Conservation (phyloP, 192 early-diverging fungal species). For the Rhizophlyctis rosea region DNA sequence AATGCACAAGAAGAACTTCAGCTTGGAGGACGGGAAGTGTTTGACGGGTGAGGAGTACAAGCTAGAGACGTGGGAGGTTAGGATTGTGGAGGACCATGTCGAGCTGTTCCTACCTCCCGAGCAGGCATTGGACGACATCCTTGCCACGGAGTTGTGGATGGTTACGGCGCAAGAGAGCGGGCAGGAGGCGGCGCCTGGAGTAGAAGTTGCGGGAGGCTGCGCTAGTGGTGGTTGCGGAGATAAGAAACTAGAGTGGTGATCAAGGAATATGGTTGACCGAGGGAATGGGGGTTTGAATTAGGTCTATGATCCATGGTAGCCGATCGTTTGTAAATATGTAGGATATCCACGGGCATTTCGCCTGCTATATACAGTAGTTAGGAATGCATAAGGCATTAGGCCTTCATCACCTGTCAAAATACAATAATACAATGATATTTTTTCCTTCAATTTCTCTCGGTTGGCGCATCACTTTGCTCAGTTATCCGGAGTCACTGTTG, state of each 20-base stretch:
- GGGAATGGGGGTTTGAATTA: too few species aligned
- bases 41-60: conserved; percentile 41
- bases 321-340: too few species aligned
- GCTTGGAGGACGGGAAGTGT: conserved; percentile 52
- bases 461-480: too few species aligned
- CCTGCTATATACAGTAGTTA: too few species aligned
- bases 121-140: conserved; percentile 42
- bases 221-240: conserved; percentile 15
- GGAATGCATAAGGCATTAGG: too few species aligned
- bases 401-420: too few species aligned
- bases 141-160: conserved; percentile 52
- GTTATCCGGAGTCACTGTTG: too few species aligned
- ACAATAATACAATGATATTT: too few species aligned
- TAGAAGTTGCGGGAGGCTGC: conserved; percentile 16
- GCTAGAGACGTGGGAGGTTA: conserved; percentile 61
- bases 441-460: too few species aligned
- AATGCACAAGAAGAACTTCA: conserved; percentile 63
- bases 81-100: conserved; percentile 43
- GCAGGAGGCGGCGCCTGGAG: conserved; percentile 5
- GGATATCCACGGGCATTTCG: too few species aligned
- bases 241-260: conserved; percentile 30
- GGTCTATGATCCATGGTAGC: too few species aligned
- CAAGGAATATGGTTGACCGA: too few species aligned
- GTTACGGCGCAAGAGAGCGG: conserved; percentile 25
- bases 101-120: conserved; percentile 43